Conservation (phyloP, 495 filamentous ascomycete species). For the Penicillium malachiteum region DNA sequence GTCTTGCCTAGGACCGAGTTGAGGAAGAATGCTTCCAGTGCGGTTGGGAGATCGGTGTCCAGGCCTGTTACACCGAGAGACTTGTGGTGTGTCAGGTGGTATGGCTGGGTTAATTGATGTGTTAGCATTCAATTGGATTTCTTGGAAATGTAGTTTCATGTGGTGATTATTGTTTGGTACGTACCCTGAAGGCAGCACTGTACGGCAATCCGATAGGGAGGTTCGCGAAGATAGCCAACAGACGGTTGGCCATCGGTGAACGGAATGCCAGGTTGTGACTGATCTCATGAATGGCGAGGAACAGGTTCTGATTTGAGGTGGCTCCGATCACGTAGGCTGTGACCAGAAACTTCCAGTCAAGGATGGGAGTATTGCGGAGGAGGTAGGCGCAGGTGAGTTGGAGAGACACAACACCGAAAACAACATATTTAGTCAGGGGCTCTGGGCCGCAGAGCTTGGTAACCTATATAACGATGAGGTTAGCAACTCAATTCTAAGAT, state of each 20-base stretch:
- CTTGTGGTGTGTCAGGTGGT: constrained; percentile 99
- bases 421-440: constrained; percentile 91
- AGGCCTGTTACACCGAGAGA: constrained; percentile 94
- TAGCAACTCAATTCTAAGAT: constrained; percentile 5
- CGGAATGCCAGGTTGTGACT: constrained; percentile 96
- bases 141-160: background rate
- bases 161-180: constrained; percentile 15
- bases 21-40: constrained; percentile 87
- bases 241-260: constrained; percentile 75
- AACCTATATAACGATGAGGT: constrained; percentile 55
- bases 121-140: constrained; percentile 4
- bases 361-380: constrained; percentile 74
- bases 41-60: constrained; percentile 93
- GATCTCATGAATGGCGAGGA: constrained; percentile 98
- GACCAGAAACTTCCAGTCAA: constrained; percentile 79
- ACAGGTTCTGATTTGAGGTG: constrained; percentile 97
- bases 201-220: constrained; percentile 95
- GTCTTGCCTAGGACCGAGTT: constrained; percentile 96
- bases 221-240: constrained; percentile 91
- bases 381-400: constrained; percentile 79
- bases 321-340: constrained; percentile 92
- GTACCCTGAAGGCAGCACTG: constrained; percentile 88
- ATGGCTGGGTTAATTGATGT: constrained; percentile 59
- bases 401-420: constrained; percentile 77
- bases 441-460: constrained; percentile 97